Percentiles rank a stretch among this genome's conserved stretches.
phyloP scores from a whole-genome alignment of 1,284 basidiomycete species.

The Cryptococcus sp. region DNA sequence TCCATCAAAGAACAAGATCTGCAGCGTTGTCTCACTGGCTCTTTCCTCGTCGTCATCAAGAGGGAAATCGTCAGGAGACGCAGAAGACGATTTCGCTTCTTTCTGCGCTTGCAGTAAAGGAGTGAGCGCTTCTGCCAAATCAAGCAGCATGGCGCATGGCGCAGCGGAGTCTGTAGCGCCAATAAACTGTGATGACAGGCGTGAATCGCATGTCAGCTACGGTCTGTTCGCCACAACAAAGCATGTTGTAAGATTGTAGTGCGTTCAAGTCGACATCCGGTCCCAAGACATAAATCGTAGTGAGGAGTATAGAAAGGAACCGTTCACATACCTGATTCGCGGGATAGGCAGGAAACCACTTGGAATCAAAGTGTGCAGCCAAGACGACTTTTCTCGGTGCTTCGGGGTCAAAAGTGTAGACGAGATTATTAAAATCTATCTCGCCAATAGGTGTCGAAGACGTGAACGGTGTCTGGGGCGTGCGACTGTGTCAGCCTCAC shows the following conservation, averaged over 20 bases:
- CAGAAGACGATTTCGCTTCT: slow-evolving; percentile 31
- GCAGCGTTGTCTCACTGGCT: slow-evolving; percentile 77
- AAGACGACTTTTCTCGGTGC: slow-evolving; percentile 81
- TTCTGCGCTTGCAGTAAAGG: slow-evolving; percentile 68
- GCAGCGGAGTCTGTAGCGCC: slow-evolving; percentile 98
- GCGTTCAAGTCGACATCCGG: too few relatives aligned
- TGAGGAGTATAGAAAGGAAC: too few relatives aligned
- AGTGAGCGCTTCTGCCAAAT: slow-evolving; percentile 78
- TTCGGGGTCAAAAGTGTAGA: slow-evolving; percentile 89
- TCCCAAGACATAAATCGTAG: too few relatives aligned
- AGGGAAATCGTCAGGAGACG: slow-evolving; percentile 40
- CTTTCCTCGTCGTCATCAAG: slow-evolving; percentile 62
- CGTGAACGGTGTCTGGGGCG: slow-evolving; percentile 66
- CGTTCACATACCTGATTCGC: slow-evolving; percentile 63
- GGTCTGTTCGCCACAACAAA: too few relatives aligned
- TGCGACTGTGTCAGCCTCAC: background rate
- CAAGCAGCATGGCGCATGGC: slow-evolving; percentile 89
- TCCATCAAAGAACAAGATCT: slow-evolving; percentile 97
- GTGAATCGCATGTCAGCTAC: too few relatives aligned
- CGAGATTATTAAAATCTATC: slow-evolving; percentile 83
- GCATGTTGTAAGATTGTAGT: too few relatives aligned
- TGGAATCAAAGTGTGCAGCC: slow-evolving; percentile 94
- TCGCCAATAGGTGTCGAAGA: slow-evolving; percentile 79
- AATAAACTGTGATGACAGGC: slow-evolving; percentile 66
- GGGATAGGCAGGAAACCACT: slow-evolving; percentile 74